phyloP scores from a whole-genome alignment of 2,329 filamentous ascomycete genomes.

The Colletotrichum sp. region DNA sequence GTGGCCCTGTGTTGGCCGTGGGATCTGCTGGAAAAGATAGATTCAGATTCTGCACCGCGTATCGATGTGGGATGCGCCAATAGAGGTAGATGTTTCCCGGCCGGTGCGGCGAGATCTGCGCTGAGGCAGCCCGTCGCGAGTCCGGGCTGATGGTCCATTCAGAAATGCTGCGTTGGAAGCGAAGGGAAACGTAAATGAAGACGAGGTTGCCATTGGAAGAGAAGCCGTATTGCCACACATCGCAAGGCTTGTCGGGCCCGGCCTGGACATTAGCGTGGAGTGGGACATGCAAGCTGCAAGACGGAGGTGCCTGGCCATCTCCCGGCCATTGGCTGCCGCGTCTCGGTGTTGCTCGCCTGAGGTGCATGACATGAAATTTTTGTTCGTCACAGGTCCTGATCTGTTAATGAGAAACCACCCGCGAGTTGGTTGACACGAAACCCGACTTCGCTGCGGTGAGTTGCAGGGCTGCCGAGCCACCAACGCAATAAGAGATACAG shows the following conservation, averaged over 20 bases:
- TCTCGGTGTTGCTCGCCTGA: conserved; percentile 17
- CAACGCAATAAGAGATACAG: background rate
- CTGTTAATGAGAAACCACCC: background rate
- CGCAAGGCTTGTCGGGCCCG: conserved; percentile 9
- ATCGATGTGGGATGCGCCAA: background rate
- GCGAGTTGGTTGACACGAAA: background rate
- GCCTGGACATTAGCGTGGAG: conserved; percentile 1
- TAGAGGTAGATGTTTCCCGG: background rate
- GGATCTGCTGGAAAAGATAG: background rate
- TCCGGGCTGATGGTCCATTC: background rate
- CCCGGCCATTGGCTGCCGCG: conserved; percentile 3
- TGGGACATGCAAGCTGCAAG: conserved; percentile 16
- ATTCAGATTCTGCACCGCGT: background rate
- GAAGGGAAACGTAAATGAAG: background rate
- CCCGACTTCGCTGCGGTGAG: background rate
- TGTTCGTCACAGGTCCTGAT: background rate
- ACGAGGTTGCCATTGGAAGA: background rate
- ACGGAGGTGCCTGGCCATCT: conserved; percentile 10
- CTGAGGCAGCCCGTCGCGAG: background rate
- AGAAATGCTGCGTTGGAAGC: background rate
- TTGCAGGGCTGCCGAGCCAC: background rate
- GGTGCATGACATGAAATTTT: background rate
- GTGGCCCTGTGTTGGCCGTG: background rate
- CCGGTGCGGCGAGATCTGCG: background rate
- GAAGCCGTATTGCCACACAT: background rate